These are phyloP conservation scores for Hemileia vastatrix DNA, from an alignment of 1,284 basidiomycete genomes.

Conservation along the genomic window DNA sequence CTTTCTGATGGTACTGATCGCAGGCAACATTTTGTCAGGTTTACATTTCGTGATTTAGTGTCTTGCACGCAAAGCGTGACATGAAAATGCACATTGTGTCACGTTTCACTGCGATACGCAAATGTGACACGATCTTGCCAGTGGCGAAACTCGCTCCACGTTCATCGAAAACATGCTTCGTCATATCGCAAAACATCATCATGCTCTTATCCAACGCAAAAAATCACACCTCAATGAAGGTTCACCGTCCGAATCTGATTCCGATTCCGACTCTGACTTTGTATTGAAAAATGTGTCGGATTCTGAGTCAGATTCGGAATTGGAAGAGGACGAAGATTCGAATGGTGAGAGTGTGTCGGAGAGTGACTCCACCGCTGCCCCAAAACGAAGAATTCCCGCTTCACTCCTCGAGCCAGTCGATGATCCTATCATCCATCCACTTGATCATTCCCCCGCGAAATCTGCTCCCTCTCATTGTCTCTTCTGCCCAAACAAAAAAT, in stretches of 20 bases:
- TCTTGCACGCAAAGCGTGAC: no score
- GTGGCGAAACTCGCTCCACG: no score
- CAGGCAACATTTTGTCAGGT: no score
- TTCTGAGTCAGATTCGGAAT: no score
- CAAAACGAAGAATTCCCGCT: background rate
- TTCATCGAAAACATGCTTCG: conserved; percentile 3
- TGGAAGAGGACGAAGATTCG: no score
- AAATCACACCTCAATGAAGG: background rate
- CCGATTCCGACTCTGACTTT: background rate
- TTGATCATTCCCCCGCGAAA: no score
- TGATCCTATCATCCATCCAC: conserved; percentile 1
- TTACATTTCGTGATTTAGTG: no score
- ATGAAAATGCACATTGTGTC: no score
- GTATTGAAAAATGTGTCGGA: background rate
- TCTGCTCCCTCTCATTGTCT: background rate
- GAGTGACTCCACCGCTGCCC: background rate
- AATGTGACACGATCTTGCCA: no score
- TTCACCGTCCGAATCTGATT: conserved; percentile 4
- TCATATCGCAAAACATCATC: conserved; percentile 6
- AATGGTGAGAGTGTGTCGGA: no score
- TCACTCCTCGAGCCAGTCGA: conserved; percentile 1
- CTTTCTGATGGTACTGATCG: no score
- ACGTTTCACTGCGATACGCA: no score
- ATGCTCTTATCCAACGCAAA: background rate
- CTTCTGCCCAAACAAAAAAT: conserved; percentile 14